These are phyloP conservation scores for Solanum etuberosum DNA, from an alignment of 257 asterid genomes.

Conservation along the genomic window DNA sequence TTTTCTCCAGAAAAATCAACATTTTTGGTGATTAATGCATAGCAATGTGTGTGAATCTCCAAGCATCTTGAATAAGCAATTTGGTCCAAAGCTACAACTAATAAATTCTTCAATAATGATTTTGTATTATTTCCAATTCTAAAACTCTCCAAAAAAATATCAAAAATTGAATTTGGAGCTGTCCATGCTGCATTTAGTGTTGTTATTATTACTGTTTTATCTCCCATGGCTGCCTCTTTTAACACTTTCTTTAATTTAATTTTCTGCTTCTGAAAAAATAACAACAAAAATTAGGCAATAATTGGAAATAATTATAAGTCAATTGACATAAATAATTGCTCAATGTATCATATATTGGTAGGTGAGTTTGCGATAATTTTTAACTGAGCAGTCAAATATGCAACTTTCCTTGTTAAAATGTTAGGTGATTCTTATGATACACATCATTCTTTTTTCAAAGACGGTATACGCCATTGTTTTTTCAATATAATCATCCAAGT, in stretches of 20 bases:
- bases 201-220: conserved; percentile 40
- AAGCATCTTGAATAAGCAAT: conserved; percentile 28
- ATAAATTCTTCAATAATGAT: conserved; percentile 3
- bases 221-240: conserved; percentile 26
- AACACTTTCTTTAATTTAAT: conserved; percentile 13
- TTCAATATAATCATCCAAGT: neutral
- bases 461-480: neutral
- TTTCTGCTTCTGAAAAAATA: neutral
- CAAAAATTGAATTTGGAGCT: conserved; percentile 29
- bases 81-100: conserved; percentile 38
- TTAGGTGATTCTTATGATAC: too few relatives aligned
- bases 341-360: neutral
- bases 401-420: too few relatives aligned
- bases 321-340: neutral
- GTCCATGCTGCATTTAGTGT: conserved; percentile 47
- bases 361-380: neutral
- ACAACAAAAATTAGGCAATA: neutral
- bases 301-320: neutral
- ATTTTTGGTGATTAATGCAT: conserved; percentile 16
- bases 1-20: conserved; percentile 33
- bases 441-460: neutral
- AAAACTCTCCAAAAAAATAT: conserved; percentile 21
- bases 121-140: neutral
- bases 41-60: conserved; percentile 22
- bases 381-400: too few relatives aligned